Base-by-base conservation (phyloP, 228 moss, liverwort and hornwort genomes). In the Sphagnum fallax region DNA sequence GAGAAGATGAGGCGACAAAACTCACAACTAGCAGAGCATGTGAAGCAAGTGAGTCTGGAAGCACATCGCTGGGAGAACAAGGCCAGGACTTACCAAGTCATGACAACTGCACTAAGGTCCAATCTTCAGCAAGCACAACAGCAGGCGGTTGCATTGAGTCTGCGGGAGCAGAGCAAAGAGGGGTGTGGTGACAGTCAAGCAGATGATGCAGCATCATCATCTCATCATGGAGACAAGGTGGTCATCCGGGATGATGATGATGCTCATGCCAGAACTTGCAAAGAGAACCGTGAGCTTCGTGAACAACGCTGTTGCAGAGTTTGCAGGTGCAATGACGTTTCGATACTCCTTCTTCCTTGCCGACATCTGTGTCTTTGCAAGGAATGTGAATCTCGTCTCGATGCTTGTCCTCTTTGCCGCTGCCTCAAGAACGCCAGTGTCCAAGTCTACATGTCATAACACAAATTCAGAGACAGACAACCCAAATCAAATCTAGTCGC, bases 131-230 rank as follows among this genome's bases (percentile, higher is more conserved):
- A 84, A 67, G 87, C 83, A 10, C 87, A 87, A 59, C 82, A 78
- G 72, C 80, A 79, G 8, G 84, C 74, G 5, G 79, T 71, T 8
- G 62, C 81, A 48, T 65, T 89, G 6, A 89, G 89, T 70, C 81
- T 85, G 73, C 76, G 82, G 73, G 88, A 89, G 61, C 86, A 82
- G 50, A 83, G 85, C 63, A 85, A 85, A 79, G 85, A 89, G 65
- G 89, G 89, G 8, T 89, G 89, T 53, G 89, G 89, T 9, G 89
- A 89, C 6, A 89, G 89, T 55, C 83, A 89, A 72, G 85, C 81
- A 0, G 89, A 89, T 47, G 89, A 89, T 60, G 89, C 89, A 3
- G 85, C 85, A 0, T 89, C 89, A 6, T 89, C 89, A 4, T 85
- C 85, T 52, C 83, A 81, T 55, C 82, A 81, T 52, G 88, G 76